Conservation (phyloP, 2,329 filamentous ascomycete species). For the Geosmithia putterillii region DNA sequence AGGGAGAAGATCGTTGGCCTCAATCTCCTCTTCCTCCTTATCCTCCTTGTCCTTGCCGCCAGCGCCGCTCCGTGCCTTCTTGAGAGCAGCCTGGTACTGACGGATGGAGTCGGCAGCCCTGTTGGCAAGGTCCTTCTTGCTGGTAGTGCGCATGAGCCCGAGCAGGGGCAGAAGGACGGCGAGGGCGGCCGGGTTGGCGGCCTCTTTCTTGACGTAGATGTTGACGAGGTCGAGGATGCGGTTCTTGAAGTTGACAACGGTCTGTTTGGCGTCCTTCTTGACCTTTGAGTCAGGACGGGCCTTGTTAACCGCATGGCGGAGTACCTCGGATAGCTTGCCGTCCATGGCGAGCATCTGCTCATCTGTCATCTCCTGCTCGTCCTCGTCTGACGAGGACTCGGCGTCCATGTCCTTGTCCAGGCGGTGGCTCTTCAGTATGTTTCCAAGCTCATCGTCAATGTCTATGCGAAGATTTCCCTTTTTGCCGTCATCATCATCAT, state of each 20-base stretch:
- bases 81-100: constrained; percentile 56
- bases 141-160: constrained; percentile 63
- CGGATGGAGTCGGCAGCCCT: constrained; percentile 63
- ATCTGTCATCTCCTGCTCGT: constrained; percentile 81
- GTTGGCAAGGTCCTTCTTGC: constrained; percentile 60
- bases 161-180: constrained; percentile 64
- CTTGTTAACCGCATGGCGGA: constrained; percentile 59
- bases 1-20: constrained; percentile 35
- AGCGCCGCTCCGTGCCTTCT: constrained; percentile 34
- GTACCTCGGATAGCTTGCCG: constrained; percentile 70
- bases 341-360: constrained; percentile 91
- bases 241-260: constrained; percentile 88
- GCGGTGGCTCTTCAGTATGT: constrained; percentile 61
- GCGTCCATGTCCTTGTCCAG: constrained; percentile 46
- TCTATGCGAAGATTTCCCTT: constrained; percentile 27
- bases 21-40: constrained; percentile 16
- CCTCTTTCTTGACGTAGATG: constrained; percentile 73
- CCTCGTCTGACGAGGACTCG: constrained; percentile 34
- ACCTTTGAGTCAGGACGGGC: constrained; percentile 59
- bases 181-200: constrained; percentile 53
- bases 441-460: constrained; percentile 65
- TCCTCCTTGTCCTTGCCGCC: constrained; percentile 22
- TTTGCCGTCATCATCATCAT: constrained; percentile 29
- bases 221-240: constrained; percentile 79
- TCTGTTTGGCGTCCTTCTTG: constrained; percentile 77